Evolutionary conservation across 1,284 basidiomycete species (phyloP), one percentile per base, ranked within the genome.

Genomic region (Calocybe gambosa): DNA sequence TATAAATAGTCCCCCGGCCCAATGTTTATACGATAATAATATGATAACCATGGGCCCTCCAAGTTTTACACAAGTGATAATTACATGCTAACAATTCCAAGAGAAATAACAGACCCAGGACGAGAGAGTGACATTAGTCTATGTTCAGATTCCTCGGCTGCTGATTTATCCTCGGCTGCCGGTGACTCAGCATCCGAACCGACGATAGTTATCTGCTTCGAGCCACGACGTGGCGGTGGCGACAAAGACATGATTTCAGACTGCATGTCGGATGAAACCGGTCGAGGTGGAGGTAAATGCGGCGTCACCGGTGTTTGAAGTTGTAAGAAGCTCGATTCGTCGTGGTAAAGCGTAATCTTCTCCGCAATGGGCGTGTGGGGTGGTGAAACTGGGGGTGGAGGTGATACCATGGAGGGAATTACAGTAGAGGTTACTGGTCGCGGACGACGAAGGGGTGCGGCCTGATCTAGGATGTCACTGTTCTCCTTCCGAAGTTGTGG

Each of bases 251-350:
- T 76, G 46, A 77, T 61, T 45, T 74, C 75, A 13, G 45, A 38
- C 19, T 47, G 31, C 16, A 42, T 66, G 35, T 70, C 67, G 1
- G 65, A 62, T 42, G 63, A 57, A 41, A 60, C 65, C 26, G 50
- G 54, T 39, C 62, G 55, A 20, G 64, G 63, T 18, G 63, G 60
- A 6, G 64, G 57, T 21, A 60, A 44, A 13, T 63, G 46, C 9
- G 67, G 65, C 43, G 70, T 65, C 12, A 69, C 62, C 0, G 77
- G 73, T 8, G 74, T 69, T 21, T 69, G 60, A 45, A 77, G 65
- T 48, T 75, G 69, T 23, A 82, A 64, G 55, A 84, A 84, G 58
- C 73, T 77, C 18, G 74, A 71, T 51, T 83, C 77, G 43, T 79
- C 72, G 56, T 73, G 75, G 47, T 63, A 61, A 40, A 70, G 59